phyloP scores from a whole-genome alignment of 169 alveolate genomes.

The Eimeria praecox region DNA sequence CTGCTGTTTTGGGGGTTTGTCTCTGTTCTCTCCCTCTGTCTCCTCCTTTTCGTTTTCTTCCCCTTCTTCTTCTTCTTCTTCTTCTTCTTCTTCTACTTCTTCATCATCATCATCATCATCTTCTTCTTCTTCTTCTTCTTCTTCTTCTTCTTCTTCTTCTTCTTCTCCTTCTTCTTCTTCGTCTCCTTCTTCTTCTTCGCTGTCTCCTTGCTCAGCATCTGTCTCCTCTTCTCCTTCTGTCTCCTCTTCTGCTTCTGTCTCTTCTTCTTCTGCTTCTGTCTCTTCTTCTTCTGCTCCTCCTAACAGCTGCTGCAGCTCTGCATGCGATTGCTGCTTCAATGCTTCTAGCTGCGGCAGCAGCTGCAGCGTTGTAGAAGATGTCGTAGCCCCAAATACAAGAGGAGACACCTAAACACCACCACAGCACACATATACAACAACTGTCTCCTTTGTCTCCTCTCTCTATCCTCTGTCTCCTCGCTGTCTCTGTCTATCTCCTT shows the following conservation, averaged over 20 bases:
- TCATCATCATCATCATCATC: too few relatives aligned
- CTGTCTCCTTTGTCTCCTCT: background rate
- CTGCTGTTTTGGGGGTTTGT: too few relatives aligned
- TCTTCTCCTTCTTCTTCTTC: background rate
- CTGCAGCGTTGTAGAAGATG: background rate
- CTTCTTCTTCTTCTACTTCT: too few relatives aligned
- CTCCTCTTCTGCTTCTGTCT: background rate
- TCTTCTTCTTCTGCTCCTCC: slow-evolving; percentile 26
- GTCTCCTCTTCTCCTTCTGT: background rate
- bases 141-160: background rate
- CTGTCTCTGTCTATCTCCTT: background rate
- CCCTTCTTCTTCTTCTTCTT: too few relatives aligned
- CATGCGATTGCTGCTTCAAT: slow-evolving; percentile 11
- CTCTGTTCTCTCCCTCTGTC: too few relatives aligned
- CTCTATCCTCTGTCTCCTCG: background rate
- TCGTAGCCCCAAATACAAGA: slow-evolving; percentile 1
- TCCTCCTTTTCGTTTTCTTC: too few relatives aligned
- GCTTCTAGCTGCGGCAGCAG: slow-evolving; percentile 49
- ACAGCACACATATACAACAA: background rate
- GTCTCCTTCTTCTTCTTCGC: background rate
- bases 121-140: background rate
- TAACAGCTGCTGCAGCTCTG: slow-evolving; percentile 38
- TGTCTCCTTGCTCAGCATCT: background rate
- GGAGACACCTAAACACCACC: slow-evolving; percentile 9
- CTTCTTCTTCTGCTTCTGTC: slow-evolving; percentile 3